Evolutionary conservation across 176 grass and related monocot genomes (phyloP).

Genomic region (Triticum monococcum): DNA sequence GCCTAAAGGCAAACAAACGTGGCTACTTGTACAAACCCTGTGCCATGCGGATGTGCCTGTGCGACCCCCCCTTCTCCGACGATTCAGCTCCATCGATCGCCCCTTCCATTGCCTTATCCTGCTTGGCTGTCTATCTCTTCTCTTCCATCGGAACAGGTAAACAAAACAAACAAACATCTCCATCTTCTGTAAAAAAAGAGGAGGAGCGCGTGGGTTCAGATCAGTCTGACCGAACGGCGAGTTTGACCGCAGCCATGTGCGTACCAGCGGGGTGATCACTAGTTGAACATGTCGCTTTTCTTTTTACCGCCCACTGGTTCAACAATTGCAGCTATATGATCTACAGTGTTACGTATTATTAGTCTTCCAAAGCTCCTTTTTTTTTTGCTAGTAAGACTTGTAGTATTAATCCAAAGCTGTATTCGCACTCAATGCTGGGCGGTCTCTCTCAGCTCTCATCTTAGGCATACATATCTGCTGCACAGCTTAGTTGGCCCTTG

Average conservation of each 20-base stretch:
- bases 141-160: not conserved
- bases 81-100: conserved; percentile 2
- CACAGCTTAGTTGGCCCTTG: not conserved
- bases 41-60: not conserved
- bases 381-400: too few species aligned
- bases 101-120: not conserved
- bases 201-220: not conserved
- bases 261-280: not conserved
- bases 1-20: not conserved
- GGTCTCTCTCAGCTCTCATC: not conserved
- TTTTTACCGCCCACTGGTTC: not conserved
- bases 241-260: conserved; percentile 20
- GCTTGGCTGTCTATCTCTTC: not conserved
- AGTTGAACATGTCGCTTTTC: not conserved
- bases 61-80: not conserved
- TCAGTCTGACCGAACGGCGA: conserved; percentile 8
- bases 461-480: not conserved
- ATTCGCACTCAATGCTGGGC: not conserved
- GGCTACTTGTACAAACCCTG: not conserved
- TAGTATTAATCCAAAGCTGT: not conserved
- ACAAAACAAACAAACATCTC: not conserved
- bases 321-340: too few species aligned
- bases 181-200: not conserved
- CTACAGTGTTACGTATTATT: too few species aligned
- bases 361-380: not conserved